phyloP scores from a whole-genome alignment of 1,139 yeast species.

The Saccharomyces hybrid region DNA sequence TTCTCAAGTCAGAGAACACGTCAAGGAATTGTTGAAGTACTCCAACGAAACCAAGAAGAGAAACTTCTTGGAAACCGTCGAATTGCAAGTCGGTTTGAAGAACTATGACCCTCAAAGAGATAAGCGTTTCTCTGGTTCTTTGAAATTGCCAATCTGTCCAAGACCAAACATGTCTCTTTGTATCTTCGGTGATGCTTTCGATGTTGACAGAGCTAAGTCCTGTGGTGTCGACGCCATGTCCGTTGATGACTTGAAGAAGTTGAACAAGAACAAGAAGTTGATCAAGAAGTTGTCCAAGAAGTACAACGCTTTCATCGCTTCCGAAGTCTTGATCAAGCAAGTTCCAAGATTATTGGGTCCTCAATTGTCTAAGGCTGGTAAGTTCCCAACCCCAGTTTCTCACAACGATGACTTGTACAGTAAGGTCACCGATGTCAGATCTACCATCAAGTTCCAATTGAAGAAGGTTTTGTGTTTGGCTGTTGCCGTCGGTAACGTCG shows the following conservation, averaged over 20 bases:
- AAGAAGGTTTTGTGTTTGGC: slow-evolving; percentile 94
- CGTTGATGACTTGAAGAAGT: slow-evolving; percentile 98
- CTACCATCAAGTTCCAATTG: slow-evolving; percentile 99
- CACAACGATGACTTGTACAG: slow-evolving; percentile 96
- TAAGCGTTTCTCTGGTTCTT: slow-evolving; percentile 99
- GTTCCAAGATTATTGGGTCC: slow-evolving; percentile 99
- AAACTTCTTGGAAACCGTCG: slow-evolving; percentile 99
- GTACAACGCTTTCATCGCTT: slow-evolving; percentile 99
- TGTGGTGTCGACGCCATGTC: slow-evolving; percentile 99
- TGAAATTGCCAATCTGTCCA: slow-evolving; percentile 98
- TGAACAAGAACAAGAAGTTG: slow-evolving; percentile 99
- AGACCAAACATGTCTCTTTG: slow-evolving; percentile 99
- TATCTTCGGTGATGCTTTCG: slow-evolving; percentile 99
- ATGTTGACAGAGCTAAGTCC: slow-evolving; percentile 99
- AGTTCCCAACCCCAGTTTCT: slow-evolving; percentile 99
- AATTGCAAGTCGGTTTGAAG: slow-evolving; percentile 99
- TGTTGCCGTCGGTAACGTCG: slow-evolving; percentile 96
- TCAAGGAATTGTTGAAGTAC: slow-evolving; percentile 82
- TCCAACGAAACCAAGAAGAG: slow-evolving; percentile 98
- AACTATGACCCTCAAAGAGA: slow-evolving; percentile 99
- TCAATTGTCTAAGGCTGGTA: slow-evolving; percentile 99
- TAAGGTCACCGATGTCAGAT: slow-evolving; percentile 95
- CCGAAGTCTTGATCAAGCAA: slow-evolving; percentile 98
- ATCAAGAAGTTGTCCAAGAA: slow-evolving; percentile 99
- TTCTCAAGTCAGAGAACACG: slow-evolving; percentile 94